Percentiles rank a stretch among this genome's conserved stretches.
Conservation (phyloP, 1,284 basidiomycete species). For the Sanghuangporus baumii region DNA sequence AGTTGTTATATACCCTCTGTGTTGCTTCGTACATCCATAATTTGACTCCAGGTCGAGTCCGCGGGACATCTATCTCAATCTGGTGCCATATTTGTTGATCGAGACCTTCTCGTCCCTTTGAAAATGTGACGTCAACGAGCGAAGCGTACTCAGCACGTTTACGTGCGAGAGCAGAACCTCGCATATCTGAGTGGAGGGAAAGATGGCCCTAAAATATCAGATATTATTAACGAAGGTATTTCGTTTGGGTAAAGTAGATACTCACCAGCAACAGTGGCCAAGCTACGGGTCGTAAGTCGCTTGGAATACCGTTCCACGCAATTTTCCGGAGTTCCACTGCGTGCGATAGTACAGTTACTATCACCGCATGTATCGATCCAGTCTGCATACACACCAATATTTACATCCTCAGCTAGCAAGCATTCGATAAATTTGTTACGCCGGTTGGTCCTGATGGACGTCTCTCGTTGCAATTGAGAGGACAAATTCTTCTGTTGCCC, state of each 20-base stretch:
- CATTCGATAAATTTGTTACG: conserved; percentile 72
- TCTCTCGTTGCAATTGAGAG: conserved; percentile 48
- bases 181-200: conserved; percentile 78
- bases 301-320: conserved; percentile 94
- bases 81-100: conserved; percentile 98
- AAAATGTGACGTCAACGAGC: conserved; percentile 89
- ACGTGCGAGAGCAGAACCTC: conserved; percentile 71
- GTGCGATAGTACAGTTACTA: neutral
- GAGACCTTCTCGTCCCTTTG: conserved; percentile 72
- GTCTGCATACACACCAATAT: conserved; percentile 52
- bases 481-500: conserved; percentile 11
- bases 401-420: conserved; percentile 62
- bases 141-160: conserved; percentile 92
- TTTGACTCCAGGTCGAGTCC: conserved; percentile 86
- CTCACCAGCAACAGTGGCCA: conserved; percentile 93
- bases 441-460: conserved; percentile 69
- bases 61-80: conserved; percentile 94
- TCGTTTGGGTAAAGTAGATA: conserved; percentile 17
- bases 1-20: conserved; percentile 59
- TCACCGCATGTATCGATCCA: neutral
- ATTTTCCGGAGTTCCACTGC: conserved; percentile 80
- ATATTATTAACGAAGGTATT: neutral
- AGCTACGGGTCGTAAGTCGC: conserved; percentile 82
- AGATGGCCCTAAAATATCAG: conserved; percentile 73
- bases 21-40: conserved; percentile 88